phyloP scores from a whole-genome alignment of 2,329 filamentous ascomycete species.

The Penicillium sp. region DNA sequence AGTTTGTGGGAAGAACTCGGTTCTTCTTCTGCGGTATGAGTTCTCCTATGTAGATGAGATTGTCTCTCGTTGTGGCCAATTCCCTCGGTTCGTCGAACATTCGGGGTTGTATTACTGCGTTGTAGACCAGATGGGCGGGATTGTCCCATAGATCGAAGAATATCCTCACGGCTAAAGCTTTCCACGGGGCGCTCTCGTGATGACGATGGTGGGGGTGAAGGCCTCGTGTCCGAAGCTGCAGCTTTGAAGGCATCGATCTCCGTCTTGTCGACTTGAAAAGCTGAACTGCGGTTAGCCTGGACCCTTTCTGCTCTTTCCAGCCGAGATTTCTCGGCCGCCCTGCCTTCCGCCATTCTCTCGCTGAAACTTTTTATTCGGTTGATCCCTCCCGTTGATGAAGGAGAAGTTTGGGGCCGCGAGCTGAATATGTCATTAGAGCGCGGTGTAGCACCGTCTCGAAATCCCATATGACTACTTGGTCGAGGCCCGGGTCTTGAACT shows the following conservation, averaged over 20 bases:
- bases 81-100: slow-evolving; percentile 19
- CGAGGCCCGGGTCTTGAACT: slow-evolving; percentile 31
- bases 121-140: slow-evolving; percentile 31
- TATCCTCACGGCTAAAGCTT: slow-evolving; percentile 64
- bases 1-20: slow-evolving; percentile 20
- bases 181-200: slow-evolving; percentile 50
- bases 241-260: slow-evolving; percentile 47
- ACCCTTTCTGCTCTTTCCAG: slow-evolving; percentile 40
- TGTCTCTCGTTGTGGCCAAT: slow-evolving; percentile 17
- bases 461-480: slow-evolving; percentile 32
- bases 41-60: slow-evolving; percentile 26
- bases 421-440: slow-evolving; percentile 25
- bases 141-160: slow-evolving; percentile 44
- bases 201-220: slow-evolving; percentile 44
- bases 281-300: slow-evolving; percentile 43
- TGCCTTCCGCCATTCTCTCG: slow-evolving; percentile 75
- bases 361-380: slow-evolving; percentile 66
- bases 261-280: slow-evolving; percentile 44
- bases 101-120: slow-evolving; percentile 39
- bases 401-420: slow-evolving; percentile 29
- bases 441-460: slow-evolving; percentile 28
- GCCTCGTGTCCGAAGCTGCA: slow-evolving; percentile 36
- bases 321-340: slow-evolving; percentile 41
- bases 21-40: slow-evolving; percentile 25
- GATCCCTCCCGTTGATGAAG: slow-evolving; percentile 25